A percentile compares a stretch with the other conserved stretches of the same genome.
Conservation (phyloP, 352 stramenopile species). For the Pilasporangium apinafurcum region DNA sequence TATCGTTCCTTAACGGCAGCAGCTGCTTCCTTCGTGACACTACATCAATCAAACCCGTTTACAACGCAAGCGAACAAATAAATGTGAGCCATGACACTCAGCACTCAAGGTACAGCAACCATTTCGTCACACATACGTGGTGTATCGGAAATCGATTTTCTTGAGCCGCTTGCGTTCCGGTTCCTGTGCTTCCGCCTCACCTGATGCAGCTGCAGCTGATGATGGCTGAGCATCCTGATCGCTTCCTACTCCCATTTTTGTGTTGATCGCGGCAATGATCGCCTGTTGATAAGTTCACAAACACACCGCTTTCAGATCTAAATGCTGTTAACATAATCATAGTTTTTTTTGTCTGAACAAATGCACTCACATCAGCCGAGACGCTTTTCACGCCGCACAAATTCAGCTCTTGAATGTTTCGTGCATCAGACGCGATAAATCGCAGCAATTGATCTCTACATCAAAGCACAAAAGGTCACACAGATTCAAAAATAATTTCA, state of each 20-base stretch:
- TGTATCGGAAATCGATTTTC: constrained; percentile 88
- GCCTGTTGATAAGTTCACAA: constrained; percentile 26
- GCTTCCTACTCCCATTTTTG: constrained; percentile 62
- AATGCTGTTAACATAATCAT: neutral
- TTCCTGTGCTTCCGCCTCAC: constrained; percentile 24
- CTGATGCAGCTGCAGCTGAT: neutral
- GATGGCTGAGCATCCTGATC: constrained; percentile 14
- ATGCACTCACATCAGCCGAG: constrained; percentile 51
- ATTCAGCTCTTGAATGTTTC: constrained; percentile 84
- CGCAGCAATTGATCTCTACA: constrained; percentile 73
- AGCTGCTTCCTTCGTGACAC: constrained; percentile 79
- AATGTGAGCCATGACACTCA: neutral
- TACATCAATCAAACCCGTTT: constrained; percentile 9
- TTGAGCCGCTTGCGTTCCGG: constrained; percentile 84
- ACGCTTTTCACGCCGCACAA: constrained; percentile 85
- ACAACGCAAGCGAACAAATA: constrained; percentile 1
- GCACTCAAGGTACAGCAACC: neutral
- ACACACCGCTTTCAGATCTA: too few species aligned
- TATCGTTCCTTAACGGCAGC: constrained; percentile 70
- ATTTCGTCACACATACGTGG: constrained; percentile 39
- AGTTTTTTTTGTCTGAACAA: neutral
- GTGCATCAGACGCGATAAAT: constrained; percentile 59
- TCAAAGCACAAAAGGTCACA: neutral
- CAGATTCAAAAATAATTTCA: neutral
- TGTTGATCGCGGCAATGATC: constrained; percentile 69